Percentiles rank a stretch among this genome's conserved stretches.
Conservation (phyloP, 192 early-diverging fungal genomes). For the Linnemannia exigua region DNA sequence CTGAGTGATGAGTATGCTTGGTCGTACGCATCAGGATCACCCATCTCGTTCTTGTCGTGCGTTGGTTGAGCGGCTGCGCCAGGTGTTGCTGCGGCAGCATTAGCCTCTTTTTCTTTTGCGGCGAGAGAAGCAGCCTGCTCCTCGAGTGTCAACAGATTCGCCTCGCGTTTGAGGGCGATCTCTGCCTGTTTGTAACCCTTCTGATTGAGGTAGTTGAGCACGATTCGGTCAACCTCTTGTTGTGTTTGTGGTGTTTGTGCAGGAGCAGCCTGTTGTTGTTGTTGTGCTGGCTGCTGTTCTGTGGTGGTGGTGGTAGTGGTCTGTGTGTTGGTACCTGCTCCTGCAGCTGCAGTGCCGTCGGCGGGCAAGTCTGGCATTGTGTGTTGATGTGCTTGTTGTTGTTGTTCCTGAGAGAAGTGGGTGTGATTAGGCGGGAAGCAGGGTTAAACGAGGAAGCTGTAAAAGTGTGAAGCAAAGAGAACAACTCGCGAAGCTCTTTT, state of each 20-base stretch:
- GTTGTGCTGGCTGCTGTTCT: slow-evolving; percentile 4
- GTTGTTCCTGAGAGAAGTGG: not conserved
- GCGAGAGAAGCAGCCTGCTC: slow-evolving; percentile 54
- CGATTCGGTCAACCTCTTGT: slow-evolving; percentile 70
- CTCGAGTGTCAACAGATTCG: slow-evolving; percentile 62
- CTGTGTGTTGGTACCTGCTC: slow-evolving; percentile 15
- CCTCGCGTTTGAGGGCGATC: slow-evolving; percentile 73
- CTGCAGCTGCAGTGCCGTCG: slow-evolving; percentile 24
- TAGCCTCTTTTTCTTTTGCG: slow-evolving; percentile 64
- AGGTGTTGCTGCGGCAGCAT: slow-evolving; percentile 76
- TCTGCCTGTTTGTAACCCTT: slow-evolving; percentile 82
- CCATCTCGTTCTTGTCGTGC: slow-evolving; percentile 70
- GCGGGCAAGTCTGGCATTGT: slow-evolving; percentile 38
- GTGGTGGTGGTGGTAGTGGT: slow-evolving; percentile 9
- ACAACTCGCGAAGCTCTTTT: too few relatives aligned
- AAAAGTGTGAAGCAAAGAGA: too few relatives aligned
- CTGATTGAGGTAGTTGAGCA: slow-evolving; percentile 74
- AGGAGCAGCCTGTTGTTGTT: slow-evolving; percentile 24
- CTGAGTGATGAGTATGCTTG: slow-evolving; percentile 83
- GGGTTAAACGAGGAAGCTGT: not conserved
- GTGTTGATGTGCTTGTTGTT: not conserved
- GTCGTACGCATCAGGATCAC: slow-evolving; percentile 87
- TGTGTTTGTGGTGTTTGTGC: slow-evolving; percentile 40
- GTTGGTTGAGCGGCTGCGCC: slow-evolving; percentile 42
- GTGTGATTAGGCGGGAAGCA: slow-evolving; percentile 15